Evolutionary conservation across 192 early-diverging fungal species (phyloP).

Genomic region (Coemansia sp.): DNA sequence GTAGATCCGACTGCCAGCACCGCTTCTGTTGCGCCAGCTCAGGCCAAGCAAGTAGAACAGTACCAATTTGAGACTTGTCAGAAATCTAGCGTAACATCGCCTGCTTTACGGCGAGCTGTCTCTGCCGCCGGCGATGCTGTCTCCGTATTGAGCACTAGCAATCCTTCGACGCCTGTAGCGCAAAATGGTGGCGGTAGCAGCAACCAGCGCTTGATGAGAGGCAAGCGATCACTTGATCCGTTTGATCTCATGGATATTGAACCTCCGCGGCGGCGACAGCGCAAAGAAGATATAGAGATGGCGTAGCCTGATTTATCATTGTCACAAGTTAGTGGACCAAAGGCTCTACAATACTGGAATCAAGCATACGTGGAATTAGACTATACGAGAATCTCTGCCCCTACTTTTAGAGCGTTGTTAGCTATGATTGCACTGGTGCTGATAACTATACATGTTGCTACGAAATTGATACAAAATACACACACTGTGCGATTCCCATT

Average conservation of each 20-base stretch:
- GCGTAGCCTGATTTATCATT: conserved; percentile 7
- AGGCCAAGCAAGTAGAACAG: not conserved
- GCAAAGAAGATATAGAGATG: conserved; percentile 47
- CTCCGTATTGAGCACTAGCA: not conserved
- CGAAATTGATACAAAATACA: not conserved
- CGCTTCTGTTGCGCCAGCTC: not conserved
- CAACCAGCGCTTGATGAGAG: conserved; percentile 10
- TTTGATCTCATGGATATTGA: conserved; percentile 53
- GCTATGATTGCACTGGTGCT: too few relatives aligned
- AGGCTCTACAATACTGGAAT: not conserved
- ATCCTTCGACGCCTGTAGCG: too few relatives aligned
- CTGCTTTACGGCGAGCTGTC: conserved; percentile 12
- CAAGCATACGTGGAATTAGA: not conserved
- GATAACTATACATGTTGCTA: not conserved
- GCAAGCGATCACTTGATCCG: conserved; percentile 32
- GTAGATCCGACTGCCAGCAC: not conserved
- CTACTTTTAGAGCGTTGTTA: too few relatives aligned
- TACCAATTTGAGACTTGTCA: not conserved
- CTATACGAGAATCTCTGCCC: not conserved
- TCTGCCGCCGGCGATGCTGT: not conserved
- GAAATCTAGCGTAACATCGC: not conserved
- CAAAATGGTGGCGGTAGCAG: not conserved
- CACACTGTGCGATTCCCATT: not conserved
- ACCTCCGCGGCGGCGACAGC: conserved; percentile 50
- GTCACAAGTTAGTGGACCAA: not conserved